Evolutionary conservation across 768 basidiomycete genomes (phyloP).

Genomic region (Mycena latifolia): DNA sequence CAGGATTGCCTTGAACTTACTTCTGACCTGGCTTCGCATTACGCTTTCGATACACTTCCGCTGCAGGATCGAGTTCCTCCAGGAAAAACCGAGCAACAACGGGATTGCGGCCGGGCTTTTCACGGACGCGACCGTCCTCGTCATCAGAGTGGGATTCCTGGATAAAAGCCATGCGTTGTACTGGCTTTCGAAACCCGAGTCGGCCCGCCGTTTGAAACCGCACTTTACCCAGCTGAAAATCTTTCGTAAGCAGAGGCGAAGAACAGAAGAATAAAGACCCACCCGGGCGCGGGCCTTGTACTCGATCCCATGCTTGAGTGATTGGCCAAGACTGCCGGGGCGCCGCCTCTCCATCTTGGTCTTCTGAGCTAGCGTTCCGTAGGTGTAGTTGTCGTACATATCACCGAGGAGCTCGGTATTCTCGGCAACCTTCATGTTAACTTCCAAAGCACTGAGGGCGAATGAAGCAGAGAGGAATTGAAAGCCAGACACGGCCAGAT

Average conservation of each 20-base stretch:
- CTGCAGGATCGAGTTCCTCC: conserved; percentile 6
- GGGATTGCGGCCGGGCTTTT: conserved; percentile 22
- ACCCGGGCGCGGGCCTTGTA: conserved; percentile 22
- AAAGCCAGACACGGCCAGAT: conserved; percentile 6
- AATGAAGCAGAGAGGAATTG: conserved; percentile 6
- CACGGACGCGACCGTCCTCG: conserved; percentile 10
- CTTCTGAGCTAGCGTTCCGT: conserved; percentile 21
- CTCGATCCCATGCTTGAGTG: not conserved
- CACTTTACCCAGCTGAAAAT: not conserved
- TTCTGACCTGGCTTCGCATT: conserved; percentile 14
- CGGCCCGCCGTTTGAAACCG: not conserved
- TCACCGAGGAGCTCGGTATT: conserved; percentile 11
- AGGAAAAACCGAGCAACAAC: conserved; percentile 4
- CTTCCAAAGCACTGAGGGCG: not conserved
- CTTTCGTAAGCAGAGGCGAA: not conserved
- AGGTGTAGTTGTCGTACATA: conserved; percentile 28
- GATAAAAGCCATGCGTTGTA: conserved; percentile 10
- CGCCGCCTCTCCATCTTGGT: conserved; percentile 15
- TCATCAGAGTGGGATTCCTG: conserved; percentile 25
- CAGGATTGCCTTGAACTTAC: not conserved
- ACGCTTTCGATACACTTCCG: conserved; percentile 18
- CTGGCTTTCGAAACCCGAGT: conserved; percentile 17
- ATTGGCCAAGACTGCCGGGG: conserved; percentile 17
- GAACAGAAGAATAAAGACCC: not conserved
- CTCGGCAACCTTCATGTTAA: not conserved